These are phyloP conservation scores for Colletotrichum higginsianum DNA, from an alignment of 2,329 filamentous ascomycete genomes.

Conservation along the genomic window DNA sequence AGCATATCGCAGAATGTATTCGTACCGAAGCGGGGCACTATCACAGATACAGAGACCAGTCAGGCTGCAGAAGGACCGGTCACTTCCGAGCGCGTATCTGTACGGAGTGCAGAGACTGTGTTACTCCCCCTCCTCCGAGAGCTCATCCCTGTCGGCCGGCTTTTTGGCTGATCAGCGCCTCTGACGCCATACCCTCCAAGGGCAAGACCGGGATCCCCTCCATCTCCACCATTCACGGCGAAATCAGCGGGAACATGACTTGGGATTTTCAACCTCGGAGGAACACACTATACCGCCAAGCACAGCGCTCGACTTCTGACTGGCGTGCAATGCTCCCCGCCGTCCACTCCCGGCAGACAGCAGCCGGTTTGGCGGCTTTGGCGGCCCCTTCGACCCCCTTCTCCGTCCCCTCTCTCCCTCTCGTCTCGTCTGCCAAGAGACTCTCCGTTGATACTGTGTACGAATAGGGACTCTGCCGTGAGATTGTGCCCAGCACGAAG, in stretches of 20 bases:
- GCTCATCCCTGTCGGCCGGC: constrained; percentile 1
- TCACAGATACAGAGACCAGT: too few species aligned
- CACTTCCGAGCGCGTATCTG: too few species aligned
- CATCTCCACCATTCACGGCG: constrained; percentile 18
- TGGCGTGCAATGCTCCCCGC: constrained; percentile 27
- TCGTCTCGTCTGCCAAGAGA: background rate
- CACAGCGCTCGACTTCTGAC: constrained; percentile 22
- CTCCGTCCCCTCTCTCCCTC: background rate
- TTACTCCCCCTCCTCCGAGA: background rate
- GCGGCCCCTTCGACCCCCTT: background rate
- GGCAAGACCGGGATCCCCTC: constrained; percentile 33
- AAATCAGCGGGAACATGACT: constrained; percentile 25
- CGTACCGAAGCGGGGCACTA: background rate
- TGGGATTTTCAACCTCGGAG: constrained; percentile 14
- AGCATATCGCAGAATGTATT: background rate
- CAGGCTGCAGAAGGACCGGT: too few species aligned
- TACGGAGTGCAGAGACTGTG: too few species aligned
- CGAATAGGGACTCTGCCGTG: background rate
- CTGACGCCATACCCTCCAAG: constrained; percentile 51
- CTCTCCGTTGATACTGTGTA: too few species aligned
- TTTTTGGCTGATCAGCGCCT: constrained; percentile 48
- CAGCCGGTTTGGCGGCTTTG: constrained; percentile 41
- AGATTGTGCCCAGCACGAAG: constrained; percentile 26
- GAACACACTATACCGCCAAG: constrained; percentile 20
- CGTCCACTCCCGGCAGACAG: constrained; percentile 38